These are phyloP conservation scores for Phytophthora podocarpi DNA, from an alignment of 352 stramenopile genomes.

Conservation along the genomic window DNA sequence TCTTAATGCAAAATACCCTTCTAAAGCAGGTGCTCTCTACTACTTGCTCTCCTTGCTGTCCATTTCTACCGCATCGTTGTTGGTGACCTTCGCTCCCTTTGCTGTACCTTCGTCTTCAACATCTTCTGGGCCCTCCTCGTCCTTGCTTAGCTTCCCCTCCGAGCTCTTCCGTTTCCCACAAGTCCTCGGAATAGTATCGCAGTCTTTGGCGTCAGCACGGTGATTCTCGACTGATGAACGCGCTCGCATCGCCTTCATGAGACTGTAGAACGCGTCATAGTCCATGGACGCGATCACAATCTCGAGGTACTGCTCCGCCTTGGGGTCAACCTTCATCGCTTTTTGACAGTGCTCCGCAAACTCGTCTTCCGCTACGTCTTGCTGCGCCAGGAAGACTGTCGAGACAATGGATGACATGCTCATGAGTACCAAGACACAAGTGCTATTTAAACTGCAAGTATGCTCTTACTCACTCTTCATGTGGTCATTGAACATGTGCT, in stretches of 20 bases:
- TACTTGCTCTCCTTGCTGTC: constrained; percentile 35
- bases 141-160: constrained; percentile 35
- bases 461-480: constrained; percentile 51
- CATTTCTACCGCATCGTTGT: constrained; percentile 17
- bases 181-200: not conserved
- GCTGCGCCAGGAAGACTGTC: constrained; percentile 57
- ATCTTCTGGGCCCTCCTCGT: constrained; percentile 29
- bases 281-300: constrained; percentile 83
- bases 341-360: constrained; percentile 59
- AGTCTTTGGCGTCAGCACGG: constrained; percentile 41
- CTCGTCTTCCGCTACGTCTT: constrained; percentile 60
- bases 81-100: constrained; percentile 23
- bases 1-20: no score
- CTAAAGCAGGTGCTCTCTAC: no score
- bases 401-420: not conserved
- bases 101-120: constrained; percentile 24
- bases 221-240: constrained; percentile 51
- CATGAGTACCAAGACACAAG: not conserved
- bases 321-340: constrained; percentile 59
- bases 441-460: no score
- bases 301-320: constrained; percentile 72
- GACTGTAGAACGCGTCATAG: constrained; percentile 70
- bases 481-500: constrained; percentile 73
- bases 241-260: constrained; percentile 78
- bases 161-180: constrained; percentile 27